A percentile compares a stretch with the other conserved stretches of the same genome.
These are phyloP conservation scores for Anthostomella pinea DNA, from an alignment of 2,329 filamentous ascomycete genomes.

Conservation along the genomic window DNA sequence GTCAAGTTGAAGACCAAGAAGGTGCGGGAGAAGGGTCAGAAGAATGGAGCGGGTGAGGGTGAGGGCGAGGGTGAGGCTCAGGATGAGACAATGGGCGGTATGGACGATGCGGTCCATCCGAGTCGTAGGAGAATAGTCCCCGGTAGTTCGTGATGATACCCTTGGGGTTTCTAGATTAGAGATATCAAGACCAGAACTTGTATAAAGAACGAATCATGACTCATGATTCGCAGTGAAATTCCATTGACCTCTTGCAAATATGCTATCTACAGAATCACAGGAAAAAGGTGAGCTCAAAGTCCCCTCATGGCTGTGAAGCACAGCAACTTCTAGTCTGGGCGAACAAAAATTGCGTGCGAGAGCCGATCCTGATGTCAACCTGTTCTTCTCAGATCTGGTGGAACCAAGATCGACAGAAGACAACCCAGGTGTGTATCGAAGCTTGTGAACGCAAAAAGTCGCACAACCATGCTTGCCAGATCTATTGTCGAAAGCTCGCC, in stretches of 20 bases:
- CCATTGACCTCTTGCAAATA: constrained; percentile 21
- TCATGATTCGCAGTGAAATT: constrained; percentile 11
- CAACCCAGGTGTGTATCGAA: constrained; percentile 15
- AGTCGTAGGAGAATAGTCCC: constrained; percentile 41
- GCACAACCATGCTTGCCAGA: constrained; percentile 14
- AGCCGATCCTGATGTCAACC: constrained; percentile 11
- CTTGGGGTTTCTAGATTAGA: neutral
- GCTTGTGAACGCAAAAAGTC: constrained; percentile 12
- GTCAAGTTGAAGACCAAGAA: constrained; percentile 41
- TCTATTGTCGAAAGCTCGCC: constrained; percentile 8
- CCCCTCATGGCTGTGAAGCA: constrained; percentile 16
- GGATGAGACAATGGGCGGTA: constrained; percentile 22
- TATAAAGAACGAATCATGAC: constrained; percentile 2
- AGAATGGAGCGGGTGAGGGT: constrained; percentile 24
- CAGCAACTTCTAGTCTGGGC: constrained; percentile 12
- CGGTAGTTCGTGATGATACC: constrained; percentile 12
- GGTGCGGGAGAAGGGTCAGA: constrained; percentile 26
- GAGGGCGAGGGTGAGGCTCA: constrained; percentile 29
- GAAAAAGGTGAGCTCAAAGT: constrained; percentile 20
- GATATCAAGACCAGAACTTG: neutral
- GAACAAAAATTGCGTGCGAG: constrained; percentile 3
- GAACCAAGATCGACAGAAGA: constrained; percentile 18
- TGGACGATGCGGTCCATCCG: constrained; percentile 44
- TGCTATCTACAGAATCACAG: constrained; percentile 29
- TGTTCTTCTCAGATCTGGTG: constrained; percentile 17